Evolutionary conservation across 768 basidiomycete genomes (phyloP), one percentile per base, ranked within the genome.

Genomic region (Steccherinum ochraceum): DNA sequence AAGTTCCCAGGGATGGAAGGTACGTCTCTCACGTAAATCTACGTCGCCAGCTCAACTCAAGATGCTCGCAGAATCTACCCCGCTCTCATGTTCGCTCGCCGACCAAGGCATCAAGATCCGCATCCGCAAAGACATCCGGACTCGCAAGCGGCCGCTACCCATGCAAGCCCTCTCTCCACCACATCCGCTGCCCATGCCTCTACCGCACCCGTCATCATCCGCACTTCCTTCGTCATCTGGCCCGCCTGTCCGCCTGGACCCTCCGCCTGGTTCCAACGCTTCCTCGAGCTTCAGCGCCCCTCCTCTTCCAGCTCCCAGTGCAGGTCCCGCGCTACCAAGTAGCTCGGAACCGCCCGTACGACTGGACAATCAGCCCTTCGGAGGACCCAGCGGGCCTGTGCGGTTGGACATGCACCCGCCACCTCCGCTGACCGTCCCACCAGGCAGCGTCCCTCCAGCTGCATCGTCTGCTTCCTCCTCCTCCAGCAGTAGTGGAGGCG

Each of bases 1-100:
- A 93, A 93, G 68, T 96, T 95, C 64, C 93, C 93, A 0, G 93
- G 93, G 21, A 94, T 94, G 89, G 89, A 92, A 75, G 86, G 92
- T 89, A 56, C 21, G 81, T 68, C 4, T 23, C 24, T 4, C 49
- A 7, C 46, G 53, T 45, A 24, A 40, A 45, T 52, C n/a, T 49
- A 45, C 24, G 40, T 51, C 41, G 25, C 42, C 24, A 40, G 25
- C 35, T 30, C 20, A 27, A 10, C 24, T 24, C n/a, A n/a, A n/a
- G n/a, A 27, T 40, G 27, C 26, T 39, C 16, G 39, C 64, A 93
- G 93, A 93, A 68, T 93, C 90, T 3, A 93, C 93, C 0, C 82
- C 85, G 2, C 76, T 95, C 0, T 94, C 93, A 1, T 89, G 85
- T 57, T 89, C 89, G 0, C 79, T 94, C 49, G 91, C 92, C n/a